phyloP scores from a whole-genome alignment of 2,329 filamentous ascomycete species.

The Esteya vermicola region DNA sequence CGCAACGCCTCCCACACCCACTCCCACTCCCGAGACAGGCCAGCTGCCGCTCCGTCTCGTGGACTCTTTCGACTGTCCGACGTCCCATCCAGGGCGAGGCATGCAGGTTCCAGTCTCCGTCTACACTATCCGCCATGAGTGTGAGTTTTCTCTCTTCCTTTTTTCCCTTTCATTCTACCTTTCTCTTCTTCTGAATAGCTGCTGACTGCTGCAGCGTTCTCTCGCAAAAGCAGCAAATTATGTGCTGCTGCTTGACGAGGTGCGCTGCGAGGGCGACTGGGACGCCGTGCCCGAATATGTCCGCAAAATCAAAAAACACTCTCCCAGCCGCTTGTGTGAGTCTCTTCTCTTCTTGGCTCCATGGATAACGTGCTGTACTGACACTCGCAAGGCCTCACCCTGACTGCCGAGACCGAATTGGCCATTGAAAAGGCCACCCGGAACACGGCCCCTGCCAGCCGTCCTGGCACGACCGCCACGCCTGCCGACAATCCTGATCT shows the following conservation, averaged over 20 bases:
- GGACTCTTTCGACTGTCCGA: too few relatives aligned
- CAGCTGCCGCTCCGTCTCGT: too few relatives aligned
- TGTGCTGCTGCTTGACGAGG: conserved; percentile 67
- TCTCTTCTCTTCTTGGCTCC: conserved; percentile 9
- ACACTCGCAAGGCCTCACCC: conserved; percentile 42
- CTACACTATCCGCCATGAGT: too few relatives aligned
- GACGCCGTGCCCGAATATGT: conserved; percentile 73
- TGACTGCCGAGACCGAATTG: conserved; percentile 56
- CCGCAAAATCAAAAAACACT: conserved; percentile 90
- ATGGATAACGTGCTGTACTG: conserved; percentile 3
- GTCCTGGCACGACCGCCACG: conserved; percentile 26
- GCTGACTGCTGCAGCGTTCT: conserved; percentile 4
- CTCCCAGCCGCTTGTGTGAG: conserved; percentile 71
- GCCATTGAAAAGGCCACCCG: conserved; percentile 44
- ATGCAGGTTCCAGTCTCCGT: too few relatives aligned
- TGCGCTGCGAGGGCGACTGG: conserved; percentile 83
- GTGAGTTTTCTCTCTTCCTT: not conserved
- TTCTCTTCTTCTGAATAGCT: not conserved
- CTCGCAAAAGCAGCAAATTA: conserved; percentile 62
- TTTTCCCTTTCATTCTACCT: not conserved
- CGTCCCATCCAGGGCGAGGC: too few relatives aligned
- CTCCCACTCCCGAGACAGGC: too few relatives aligned
- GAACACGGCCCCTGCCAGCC: conserved; percentile 23
- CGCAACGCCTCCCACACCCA: too few relatives aligned
- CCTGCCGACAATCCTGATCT: conserved; percentile 28